Percentiles rank a stretch among this genome's conserved stretches.
phyloP scores from a whole-genome alignment of 2,329 filamentous ascomycete species.

The Mollisia scopiformis region DNA sequence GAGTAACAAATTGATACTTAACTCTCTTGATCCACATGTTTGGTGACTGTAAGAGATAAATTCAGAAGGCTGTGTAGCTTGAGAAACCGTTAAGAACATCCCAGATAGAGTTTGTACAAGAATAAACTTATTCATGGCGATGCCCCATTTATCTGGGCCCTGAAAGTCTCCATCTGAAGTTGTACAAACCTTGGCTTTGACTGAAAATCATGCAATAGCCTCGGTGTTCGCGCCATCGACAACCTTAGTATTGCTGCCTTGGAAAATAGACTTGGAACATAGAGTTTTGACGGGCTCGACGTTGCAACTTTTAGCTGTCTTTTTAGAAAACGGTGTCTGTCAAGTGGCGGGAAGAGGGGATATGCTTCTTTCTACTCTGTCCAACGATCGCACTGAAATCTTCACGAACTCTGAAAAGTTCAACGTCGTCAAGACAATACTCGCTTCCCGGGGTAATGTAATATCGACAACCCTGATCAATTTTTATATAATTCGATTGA shows the following conservation, averaged over 20 bases:
- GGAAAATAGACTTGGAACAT: neutral
- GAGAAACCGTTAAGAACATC: neutral
- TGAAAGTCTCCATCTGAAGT: neutral
- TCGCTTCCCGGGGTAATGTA: neutral
- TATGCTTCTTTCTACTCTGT: neutral
- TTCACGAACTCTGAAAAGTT: neutral
- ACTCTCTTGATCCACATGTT: too few relatives aligned
- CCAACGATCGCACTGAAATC: neutral
- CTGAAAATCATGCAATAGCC: slow-evolving; percentile 1
- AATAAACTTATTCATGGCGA: neutral
- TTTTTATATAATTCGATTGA: too few relatives aligned
- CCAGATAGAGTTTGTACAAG: neutral
- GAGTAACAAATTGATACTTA: neutral
- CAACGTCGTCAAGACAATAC: neutral
- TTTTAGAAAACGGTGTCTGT: neutral
- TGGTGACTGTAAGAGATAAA: neutral
- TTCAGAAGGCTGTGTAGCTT: neutral
- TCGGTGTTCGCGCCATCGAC: neutral
- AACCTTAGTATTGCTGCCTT: neutral
- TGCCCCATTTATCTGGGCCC: neutral
- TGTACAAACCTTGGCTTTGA: neutral
- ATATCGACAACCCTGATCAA: neutral
- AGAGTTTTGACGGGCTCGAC: neutral
- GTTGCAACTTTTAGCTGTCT: neutral
- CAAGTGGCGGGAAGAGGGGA: neutral